A percentile compares a stretch with the other conserved stretches of the same genome.
These are phyloP conservation scores for Digitaria exilis DNA, from an alignment of 202 grass and related monocot genomes.

Conservation along the genomic window DNA sequence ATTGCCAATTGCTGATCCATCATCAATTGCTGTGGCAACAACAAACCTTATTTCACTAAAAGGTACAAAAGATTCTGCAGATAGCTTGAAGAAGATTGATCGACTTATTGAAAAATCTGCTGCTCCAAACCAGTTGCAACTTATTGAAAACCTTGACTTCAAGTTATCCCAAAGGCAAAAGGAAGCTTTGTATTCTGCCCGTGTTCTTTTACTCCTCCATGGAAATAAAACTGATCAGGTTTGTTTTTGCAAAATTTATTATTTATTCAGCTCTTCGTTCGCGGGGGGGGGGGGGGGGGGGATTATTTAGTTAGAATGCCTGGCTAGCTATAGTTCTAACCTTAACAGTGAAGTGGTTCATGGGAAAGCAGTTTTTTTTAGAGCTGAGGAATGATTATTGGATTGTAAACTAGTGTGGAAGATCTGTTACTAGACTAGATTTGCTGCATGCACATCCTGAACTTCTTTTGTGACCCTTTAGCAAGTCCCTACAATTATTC, in stretches of 20 bases:
- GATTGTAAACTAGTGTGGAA: neutral
- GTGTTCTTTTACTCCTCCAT: conserved; percentile 87
- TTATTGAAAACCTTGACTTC: conserved; percentile 75
- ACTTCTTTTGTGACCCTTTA: neutral
- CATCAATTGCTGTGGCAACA: conserved; percentile 82
- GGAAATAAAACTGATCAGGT: conserved; percentile 90
- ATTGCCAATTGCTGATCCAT: conserved; percentile 45
- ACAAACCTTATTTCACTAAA: conserved; percentile 82
- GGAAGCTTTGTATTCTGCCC: conserved; percentile 77
- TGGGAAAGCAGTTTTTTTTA: neutral
- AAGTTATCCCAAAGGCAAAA: conserved; percentile 74
- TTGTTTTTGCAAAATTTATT: conserved; percentile 15
- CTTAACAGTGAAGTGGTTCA: conserved; percentile 1
- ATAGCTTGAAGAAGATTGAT: conserved; percentile 81
- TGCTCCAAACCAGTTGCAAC: conserved; percentile 64
- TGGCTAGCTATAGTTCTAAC: neutral
- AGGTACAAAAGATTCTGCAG: conserved; percentile 76
- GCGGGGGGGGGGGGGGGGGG: too few species aligned
- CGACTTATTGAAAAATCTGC: conserved; percentile 69
- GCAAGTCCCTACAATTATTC: neutral
- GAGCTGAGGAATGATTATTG: neutral
- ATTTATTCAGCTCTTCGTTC: too few species aligned
- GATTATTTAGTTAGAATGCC: neutral
- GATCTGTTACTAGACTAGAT: neutral
- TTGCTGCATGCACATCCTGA: conserved; percentile 11